Evolutionary conservation across 2,329 filamentous ascomycete species (phyloP), one percentile per base, ranked within the genome.

Genomic region (Pseudocercospora fijiensis): DNA sequence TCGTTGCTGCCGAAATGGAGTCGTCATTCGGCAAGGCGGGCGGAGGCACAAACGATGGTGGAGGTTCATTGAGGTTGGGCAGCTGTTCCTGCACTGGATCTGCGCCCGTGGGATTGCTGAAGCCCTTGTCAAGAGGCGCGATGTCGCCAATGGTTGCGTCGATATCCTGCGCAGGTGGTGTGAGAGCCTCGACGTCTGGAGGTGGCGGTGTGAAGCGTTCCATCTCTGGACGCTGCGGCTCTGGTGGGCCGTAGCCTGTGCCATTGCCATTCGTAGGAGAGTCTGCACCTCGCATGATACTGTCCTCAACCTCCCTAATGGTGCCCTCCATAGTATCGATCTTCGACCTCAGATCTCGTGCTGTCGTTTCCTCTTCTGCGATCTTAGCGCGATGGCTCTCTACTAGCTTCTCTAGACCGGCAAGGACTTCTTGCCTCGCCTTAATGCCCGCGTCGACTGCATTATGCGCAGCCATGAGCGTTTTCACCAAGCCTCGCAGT

Each of bases 381-480:
- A 97, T 80, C 37, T 88, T 88, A 2, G 83, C 79, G 57, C 88
- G 88, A 76, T 94, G 92, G 26, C 85, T 84, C 60, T 89, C 86
- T 0, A 98, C 82, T 11, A 98, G 82, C 73, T 90, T 92, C 78
- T 97, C 92, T 4, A 99, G 82, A 0, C 88, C 92, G 27, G 85
- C 84, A 41, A 98, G 88, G 27, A 99, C 83, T 9, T 86, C 85
- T 68, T 87, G 86, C 13, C 95, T 88, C 1, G 92, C 91, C 74
- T 94, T 93, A 75, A 99, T 91, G 69, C 90, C 91, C 72, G 96
- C 92, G 1, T 90, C 88, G 1, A 98, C 90, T 0, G 94, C 92
- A 60, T 87, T 91, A 77, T 99, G 93, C 3, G 95, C 95, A 67
- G 86, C 91, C 20, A 92, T 91, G 18, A 99, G 84, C 6, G 88